Percentiles rank a stretch among this genome's conserved stretches.
Evolutionary conservation across 176 grass and related monocot genomes (phyloP).

Genomic region (Puya raimondii): DNA sequence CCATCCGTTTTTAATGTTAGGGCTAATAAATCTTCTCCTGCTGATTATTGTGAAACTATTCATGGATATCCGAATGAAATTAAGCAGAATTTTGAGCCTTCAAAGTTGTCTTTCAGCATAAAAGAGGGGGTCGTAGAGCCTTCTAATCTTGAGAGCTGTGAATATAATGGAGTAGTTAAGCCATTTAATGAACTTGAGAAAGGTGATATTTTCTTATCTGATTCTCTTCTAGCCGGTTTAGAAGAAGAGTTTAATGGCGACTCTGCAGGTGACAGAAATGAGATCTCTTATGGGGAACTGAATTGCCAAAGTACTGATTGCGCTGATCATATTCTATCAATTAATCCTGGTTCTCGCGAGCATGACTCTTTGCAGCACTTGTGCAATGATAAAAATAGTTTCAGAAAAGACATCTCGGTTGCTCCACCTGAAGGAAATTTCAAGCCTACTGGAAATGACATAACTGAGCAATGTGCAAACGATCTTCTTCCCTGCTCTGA

Average conservation of each 20-base stretch:
- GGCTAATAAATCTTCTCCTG: conserved; percentile 15
- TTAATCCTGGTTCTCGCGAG: not conserved
- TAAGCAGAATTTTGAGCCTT: conserved; percentile 11
- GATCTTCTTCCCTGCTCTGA: conserved; percentile 7
- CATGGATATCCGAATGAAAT: conserved; percentile 27
- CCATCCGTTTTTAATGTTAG: conserved; percentile 9
- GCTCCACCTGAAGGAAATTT: conserved; percentile 5
- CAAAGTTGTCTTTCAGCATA: conserved; percentile 18
- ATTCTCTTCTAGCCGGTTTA: conserved; percentile 64
- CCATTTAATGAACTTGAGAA: conserved; percentile 39
- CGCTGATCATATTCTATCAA: conserved; percentile 2
- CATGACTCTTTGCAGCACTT: conserved; percentile 8
- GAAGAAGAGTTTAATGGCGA: conserved; percentile 58
- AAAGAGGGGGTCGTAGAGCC: conserved; percentile 21
- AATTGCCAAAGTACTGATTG: conserved; percentile 7
- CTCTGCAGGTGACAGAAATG: conserved; percentile 20
- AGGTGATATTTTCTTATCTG: conserved; percentile 57
- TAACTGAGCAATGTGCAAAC: conserved; percentile 9
- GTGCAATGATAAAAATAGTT: conserved; percentile 18
- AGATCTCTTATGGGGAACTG: conserved; percentile 13
- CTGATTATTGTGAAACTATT: conserved; percentile 24
- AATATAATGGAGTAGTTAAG: conserved; percentile 25
- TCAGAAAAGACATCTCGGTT: conserved; percentile 23
- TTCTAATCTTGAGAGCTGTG: conserved; percentile 14
- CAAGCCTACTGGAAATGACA: conserved; percentile 10